These are phyloP conservation scores for Kuraishia piskuri DNA, from an alignment of 805 yeast species.

Conservation along the genomic window DNA sequence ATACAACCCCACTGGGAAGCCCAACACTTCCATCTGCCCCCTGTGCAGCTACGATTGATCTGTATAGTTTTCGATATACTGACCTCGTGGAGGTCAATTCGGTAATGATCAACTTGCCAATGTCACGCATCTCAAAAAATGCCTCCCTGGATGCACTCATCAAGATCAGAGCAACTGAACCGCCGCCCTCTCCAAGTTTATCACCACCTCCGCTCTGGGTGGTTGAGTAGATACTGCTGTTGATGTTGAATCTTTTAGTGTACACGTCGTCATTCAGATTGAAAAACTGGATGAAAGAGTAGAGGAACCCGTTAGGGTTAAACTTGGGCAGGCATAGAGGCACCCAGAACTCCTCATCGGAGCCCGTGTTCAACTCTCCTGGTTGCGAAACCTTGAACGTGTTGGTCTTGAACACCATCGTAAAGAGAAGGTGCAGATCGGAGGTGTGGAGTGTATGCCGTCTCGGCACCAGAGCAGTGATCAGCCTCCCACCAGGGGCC, in stretches of 20 bases:
- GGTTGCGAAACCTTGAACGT: constrained; percentile 28
- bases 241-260: constrained; percentile 20
- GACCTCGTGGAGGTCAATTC: constrained; percentile 29
- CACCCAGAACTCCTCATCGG: constrained; percentile 74
- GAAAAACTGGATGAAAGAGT: constrained; percentile 66
- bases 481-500: constrained; percentile 52
- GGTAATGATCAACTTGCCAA: constrained; percentile 43
- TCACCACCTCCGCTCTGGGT: not conserved
- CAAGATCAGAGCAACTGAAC: constrained; percentile 31
- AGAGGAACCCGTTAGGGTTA: constrained; percentile 80
- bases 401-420: constrained; percentile 56
- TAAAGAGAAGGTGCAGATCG: constrained; percentile 68
- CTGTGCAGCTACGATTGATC: constrained; percentile 19
- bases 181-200: constrained; percentile 16
- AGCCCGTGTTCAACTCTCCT: constrained; percentile 9
- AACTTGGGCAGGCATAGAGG: constrained; percentile 91
- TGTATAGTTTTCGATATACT: constrained; percentile 18
- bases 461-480: constrained; percentile 67
- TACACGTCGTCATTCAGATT: constrained; percentile 25
- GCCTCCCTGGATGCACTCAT: constrained; percentile 67
- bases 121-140: constrained; percentile 64
- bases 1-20: constrained; percentile 27
- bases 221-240: constrained; percentile 11
- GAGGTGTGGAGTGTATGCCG: constrained; percentile 73
- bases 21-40: constrained; percentile 19